A percentile compares a stretch with the other conserved stretches of the same genome.
phyloP scores from a whole-genome alignment of 371 early-diverging fungal species.

The Apophysomyces sp. region DNA sequence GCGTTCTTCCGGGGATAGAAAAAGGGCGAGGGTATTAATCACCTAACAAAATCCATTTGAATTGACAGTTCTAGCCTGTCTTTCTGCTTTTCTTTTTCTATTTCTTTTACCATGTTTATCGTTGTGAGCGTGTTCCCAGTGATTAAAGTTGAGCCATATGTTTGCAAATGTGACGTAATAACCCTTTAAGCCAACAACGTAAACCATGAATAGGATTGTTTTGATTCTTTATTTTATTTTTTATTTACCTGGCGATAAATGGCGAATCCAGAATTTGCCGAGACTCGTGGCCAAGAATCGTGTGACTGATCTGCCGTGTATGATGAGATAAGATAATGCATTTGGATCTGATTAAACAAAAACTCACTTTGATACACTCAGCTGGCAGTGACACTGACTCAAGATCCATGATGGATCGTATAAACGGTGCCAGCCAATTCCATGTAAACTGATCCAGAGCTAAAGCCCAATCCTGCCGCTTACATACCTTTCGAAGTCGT shows the following conservation, averaged over 20 bases:
- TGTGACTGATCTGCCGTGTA: constrained; percentile 46
- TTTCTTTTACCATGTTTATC: constrained; percentile 54
- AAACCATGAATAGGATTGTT: not conserved
- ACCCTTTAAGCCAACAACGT: constrained; percentile 24
- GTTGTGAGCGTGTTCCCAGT: constrained; percentile 55
- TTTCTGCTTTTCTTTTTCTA: not conserved
- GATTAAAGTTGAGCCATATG: constrained; percentile 53
- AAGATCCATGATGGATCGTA: constrained; percentile 57
- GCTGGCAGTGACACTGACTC: constrained; percentile 59
- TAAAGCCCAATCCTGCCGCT: constrained; percentile 39
- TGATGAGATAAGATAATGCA: not conserved
- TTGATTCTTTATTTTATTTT: not conserved
- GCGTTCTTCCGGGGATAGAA: constrained; percentile 52
- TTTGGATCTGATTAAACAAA: not conserved
- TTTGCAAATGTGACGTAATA: constrained; percentile 59
- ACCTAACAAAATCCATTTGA: constrained; percentile 23
- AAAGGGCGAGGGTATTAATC: constrained; percentile 58
- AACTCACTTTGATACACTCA: constrained; percentile 52
- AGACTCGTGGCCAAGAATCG: constrained; percentile 50
- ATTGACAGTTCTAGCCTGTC: no score
- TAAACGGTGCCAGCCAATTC: constrained; percentile 51
- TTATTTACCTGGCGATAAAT: constrained; percentile 49
- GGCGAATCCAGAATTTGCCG: constrained; percentile 53
- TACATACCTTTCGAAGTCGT: constrained; percentile 24
- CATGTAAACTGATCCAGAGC: constrained; percentile 51